A percentile compares a stretch with the other conserved stretches of the same genome.
Conservation (phyloP, 495 filamentous ascomycete genomes). For the Staphylotrichum tortipilum region DNA sequence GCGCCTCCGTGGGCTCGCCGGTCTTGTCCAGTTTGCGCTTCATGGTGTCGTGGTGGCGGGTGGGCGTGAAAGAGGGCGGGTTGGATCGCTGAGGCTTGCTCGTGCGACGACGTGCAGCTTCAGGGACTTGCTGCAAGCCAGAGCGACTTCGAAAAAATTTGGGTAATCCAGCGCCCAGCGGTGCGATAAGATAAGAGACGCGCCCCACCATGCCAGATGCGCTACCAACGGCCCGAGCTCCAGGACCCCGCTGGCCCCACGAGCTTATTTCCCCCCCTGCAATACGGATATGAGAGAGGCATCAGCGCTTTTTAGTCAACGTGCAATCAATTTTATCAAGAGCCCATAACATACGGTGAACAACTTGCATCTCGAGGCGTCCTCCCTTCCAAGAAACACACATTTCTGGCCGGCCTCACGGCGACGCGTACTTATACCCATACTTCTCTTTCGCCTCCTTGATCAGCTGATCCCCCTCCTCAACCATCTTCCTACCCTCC, state of each 20-base stretch:
- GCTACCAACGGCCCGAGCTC: neutral
- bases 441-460: conserved; percentile 29
- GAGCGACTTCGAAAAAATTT: conserved; percentile 4
- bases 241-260: neutral
- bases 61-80: neutral
- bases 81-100: neutral
- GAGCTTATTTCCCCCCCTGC: conserved; percentile 7
- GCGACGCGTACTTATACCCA: conserved; percentile 31
- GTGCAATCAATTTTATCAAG: too few relatives aligned
- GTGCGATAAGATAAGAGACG: conserved; percentile 3
- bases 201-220: too few relatives aligned
- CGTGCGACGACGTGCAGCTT: too few relatives aligned
- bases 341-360: too few relatives aligned
- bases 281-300: too few relatives aligned
- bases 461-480: conserved; percentile 18
- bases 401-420: too few relatives aligned
- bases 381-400: too few relatives aligned
- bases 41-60: conserved; percentile 29
- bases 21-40: conserved; percentile 50
- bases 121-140: neutral
- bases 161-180: neutral
- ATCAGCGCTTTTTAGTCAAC: too few relatives aligned
- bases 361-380: too few relatives aligned
- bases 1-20: conserved; percentile 31
- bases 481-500: conserved; percentile 22